Conservation (phyloP, 345 rosid genomes). For the Clarkia xantiana region DNA sequence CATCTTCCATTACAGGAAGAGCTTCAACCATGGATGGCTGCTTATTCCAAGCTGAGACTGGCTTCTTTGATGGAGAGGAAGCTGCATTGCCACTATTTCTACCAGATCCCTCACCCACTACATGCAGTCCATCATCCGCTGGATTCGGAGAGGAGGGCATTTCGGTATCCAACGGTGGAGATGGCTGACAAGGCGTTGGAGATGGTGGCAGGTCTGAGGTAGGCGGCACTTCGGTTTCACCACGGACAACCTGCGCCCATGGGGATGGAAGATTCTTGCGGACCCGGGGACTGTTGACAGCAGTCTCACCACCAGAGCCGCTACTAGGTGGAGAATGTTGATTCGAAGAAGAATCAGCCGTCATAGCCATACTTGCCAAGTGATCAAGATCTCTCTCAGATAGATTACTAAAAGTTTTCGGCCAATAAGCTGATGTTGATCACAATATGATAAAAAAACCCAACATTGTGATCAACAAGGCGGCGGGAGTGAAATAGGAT, state of each 20-base stretch:
- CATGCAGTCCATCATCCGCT: slow-evolving; percentile 11
- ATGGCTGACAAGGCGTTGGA: slow-evolving; percentile 4
- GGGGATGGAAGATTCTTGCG: slow-evolving; percentile 22
- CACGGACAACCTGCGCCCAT: slow-evolving; percentile 29
- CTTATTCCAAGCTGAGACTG: slow-evolving; percentile 41
- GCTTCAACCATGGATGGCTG: slow-evolving; percentile 31
- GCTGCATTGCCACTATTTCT: slow-evolving; percentile 21
- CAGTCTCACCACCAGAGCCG: slow-evolving; percentile 13
- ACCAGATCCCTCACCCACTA: slow-evolving; percentile 17
- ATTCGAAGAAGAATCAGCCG: slow-evolving; percentile 19
- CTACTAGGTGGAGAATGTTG: slow-evolving; percentile 21
- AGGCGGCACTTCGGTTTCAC: slow-evolving; percentile 16
- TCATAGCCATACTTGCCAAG: slow-evolving; percentile 6
- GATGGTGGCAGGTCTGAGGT: not conserved
- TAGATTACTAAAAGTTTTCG: too few relatives aligned
- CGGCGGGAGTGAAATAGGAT: too few relatives aligned
- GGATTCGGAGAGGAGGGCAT: slow-evolving; percentile 13
- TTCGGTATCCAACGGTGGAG: slow-evolving; percentile 14
- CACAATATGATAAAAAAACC: too few relatives aligned
- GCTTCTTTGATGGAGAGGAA: slow-evolving; percentile 22
- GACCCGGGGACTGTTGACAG: slow-evolving; percentile 17
- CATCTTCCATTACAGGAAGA: slow-evolving; percentile 37
- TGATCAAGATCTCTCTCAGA: too few relatives aligned
- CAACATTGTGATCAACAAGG: too few relatives aligned
- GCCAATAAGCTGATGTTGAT: too few relatives aligned